These are phyloP conservation scores for Colletotrichum nymphaeae DNA, from an alignment of 2,329 filamentous ascomycete genomes.

Conservation along the genomic window DNA sequence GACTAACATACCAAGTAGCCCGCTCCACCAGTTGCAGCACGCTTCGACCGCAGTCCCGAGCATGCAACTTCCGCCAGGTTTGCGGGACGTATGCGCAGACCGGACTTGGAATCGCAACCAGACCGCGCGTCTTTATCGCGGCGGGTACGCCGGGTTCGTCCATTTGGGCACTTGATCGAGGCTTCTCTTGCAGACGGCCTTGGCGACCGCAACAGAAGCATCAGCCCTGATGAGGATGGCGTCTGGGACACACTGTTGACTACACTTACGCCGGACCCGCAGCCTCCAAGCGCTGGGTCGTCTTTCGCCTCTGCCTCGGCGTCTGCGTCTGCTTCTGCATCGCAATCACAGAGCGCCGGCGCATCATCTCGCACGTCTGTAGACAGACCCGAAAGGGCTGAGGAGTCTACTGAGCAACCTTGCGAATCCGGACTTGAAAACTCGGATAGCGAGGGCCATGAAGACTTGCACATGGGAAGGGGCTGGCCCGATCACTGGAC, in stretches of 20 bases:
- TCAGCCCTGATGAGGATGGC: conserved; percentile 76
- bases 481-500: conserved; percentile 30
- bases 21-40: conserved; percentile 34
- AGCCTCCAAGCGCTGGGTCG: conserved; percentile 82
- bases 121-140: background rate
- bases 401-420: conserved; percentile 52
- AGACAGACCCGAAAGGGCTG: conserved; percentile 51
- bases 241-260: conserved; percentile 85
- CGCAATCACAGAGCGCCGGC: conserved; percentile 53
- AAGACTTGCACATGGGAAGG: conserved; percentile 1
- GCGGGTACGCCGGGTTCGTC: background rate
- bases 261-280: conserved; percentile 84
- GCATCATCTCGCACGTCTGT: conserved; percentile 60
- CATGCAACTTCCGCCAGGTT: conserved; percentile 13
- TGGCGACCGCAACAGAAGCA: conserved; percentile 84
- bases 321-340: conserved; percentile 56
- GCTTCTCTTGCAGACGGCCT: conserved; percentile 71
- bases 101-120: background rate
- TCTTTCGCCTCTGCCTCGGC: conserved; percentile 81
- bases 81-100: background rate
- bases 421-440: conserved; percentile 67
- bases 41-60: conserved; percentile 37
- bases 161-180: conserved; percentile 15
- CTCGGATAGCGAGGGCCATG: conserved; percentile 63
- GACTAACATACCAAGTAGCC: conserved; percentile 20